A percentile compares a stretch with the other conserved stretches of the same genome.
Evolutionary conservation across 208 protist species (phyloP).

Genomic region (Endotrypanum monterogeii): DNA sequence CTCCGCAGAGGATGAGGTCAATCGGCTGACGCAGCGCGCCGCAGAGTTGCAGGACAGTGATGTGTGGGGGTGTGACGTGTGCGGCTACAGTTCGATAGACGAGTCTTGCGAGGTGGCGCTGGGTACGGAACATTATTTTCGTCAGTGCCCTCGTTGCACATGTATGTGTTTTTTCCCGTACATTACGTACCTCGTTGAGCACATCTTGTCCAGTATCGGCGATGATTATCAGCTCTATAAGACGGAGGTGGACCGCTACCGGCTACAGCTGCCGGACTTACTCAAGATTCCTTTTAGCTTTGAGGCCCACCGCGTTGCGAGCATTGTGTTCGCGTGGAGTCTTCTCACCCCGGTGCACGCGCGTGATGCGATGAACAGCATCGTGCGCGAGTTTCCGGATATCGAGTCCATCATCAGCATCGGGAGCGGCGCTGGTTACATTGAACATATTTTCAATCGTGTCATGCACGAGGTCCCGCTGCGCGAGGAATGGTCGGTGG

Average conservation of each 20-base stretch:
- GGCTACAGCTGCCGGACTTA: constrained; percentile 60
- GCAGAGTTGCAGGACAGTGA: constrained; percentile 39
- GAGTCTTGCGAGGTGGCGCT: constrained; percentile 56
- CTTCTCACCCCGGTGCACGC: constrained; percentile 71
- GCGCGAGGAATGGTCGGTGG: constrained; percentile 36
- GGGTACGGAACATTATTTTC: constrained; percentile 72
- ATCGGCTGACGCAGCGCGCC: constrained; percentile 51
- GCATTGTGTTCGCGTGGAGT: constrained; percentile 83
- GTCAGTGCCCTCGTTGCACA: constrained; percentile 73
- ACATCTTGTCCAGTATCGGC: constrained; percentile 49
- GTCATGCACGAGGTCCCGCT: constrained; percentile 62
- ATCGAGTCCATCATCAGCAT: constrained; percentile 71
- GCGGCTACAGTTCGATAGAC: constrained; percentile 65
- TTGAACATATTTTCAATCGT: constrained; percentile 90
- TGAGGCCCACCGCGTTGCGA: constrained; percentile 84
- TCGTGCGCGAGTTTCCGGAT: constrained; percentile 49
- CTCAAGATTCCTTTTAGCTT: constrained; percentile 84
- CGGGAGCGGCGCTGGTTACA: constrained; percentile 83
- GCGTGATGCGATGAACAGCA: constrained; percentile 69
- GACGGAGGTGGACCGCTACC: constrained; percentile 70
- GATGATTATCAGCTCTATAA: constrained; percentile 92
- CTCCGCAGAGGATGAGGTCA: constrained; percentile 54
- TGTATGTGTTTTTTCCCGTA: constrained; percentile 86
- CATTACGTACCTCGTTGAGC: constrained; percentile 79
- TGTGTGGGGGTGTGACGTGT: constrained; percentile 78